A percentile compares a stretch with the other conserved stretches of the same genome.
These are phyloP conservation scores for Bondarzewia mesenterica DNA, from an alignment of 1,284 basidiomycete species.

Conservation along the genomic window DNA sequence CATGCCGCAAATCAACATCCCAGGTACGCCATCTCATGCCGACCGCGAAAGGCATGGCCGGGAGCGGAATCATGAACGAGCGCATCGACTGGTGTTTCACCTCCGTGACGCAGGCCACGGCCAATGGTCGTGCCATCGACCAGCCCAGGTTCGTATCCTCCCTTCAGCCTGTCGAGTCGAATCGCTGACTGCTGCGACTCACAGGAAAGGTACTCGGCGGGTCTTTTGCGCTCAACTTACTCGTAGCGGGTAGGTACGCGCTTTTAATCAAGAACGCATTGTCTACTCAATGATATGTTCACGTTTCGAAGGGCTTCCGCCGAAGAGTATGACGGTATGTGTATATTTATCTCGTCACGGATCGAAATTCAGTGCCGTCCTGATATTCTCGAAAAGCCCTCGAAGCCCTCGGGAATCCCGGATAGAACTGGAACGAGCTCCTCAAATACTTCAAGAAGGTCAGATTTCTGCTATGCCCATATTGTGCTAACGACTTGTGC, in stretches of 20 bases:
- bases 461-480: neutral
- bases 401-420: neutral
- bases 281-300: neutral
- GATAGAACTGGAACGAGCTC: conserved; percentile 1
- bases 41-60: neutral
- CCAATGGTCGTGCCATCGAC: neutral
- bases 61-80: neutral
- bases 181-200: neutral
- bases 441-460: conserved; percentile 3
- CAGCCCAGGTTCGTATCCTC: neutral
- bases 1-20: conserved; percentile 2
- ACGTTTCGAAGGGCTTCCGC: neutral
- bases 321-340: neutral
- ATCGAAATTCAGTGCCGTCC: neutral
- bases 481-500: neutral
- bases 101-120: neutral
- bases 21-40: neutral
- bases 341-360: too few relatives aligned
- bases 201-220: conserved; percentile 1
- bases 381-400: too few relatives aligned
- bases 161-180: neutral
- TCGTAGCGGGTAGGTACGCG: neutral
- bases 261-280: neutral
- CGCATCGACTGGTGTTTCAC: neutral
- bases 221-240: neutral